A percentile compares a stretch with the other conserved stretches of the same genome.
Conservation (phyloP, 805 yeast species). For the Yarrowia hollandica region DNA sequence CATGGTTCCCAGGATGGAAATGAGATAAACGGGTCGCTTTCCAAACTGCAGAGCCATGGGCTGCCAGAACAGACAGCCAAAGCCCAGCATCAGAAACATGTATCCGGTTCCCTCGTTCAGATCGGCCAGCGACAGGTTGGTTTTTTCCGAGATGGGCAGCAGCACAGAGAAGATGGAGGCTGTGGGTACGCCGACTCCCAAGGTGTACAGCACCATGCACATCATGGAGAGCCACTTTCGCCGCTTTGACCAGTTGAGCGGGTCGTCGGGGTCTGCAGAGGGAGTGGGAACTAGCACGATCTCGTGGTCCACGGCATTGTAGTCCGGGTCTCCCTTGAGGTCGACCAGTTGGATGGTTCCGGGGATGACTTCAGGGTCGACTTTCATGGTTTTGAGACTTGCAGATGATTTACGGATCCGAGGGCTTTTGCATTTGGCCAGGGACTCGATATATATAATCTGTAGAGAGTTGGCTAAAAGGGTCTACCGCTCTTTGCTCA, state of each 20-base stretch:
- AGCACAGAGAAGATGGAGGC: slow-evolving; percentile 52
- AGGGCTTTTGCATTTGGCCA: background rate
- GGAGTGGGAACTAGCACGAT: slow-evolving; percentile 65
- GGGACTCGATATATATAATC: background rate
- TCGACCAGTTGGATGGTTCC: slow-evolving; percentile 26
- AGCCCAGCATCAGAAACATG: slow-evolving; percentile 52
- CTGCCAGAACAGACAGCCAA: slow-evolving; percentile 53
- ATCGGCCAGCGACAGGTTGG: slow-evolving; percentile 44
- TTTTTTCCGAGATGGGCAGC: slow-evolving; percentile 42
- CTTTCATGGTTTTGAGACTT: background rate
- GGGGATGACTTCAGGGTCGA: slow-evolving; percentile 17
- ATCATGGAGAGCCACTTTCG: slow-evolving; percentile 52
- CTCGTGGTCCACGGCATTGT: slow-evolving; percentile 21
- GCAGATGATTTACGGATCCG: background rate
- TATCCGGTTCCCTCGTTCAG: slow-evolving; percentile 53
- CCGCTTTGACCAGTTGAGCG: slow-evolving; percentile 58
- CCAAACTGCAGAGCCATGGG: slow-evolving; percentile 54
- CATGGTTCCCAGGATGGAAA: slow-evolving; percentile 46
- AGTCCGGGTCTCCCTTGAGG: slow-evolving; percentile 18
- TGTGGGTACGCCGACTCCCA: slow-evolving; percentile 50
- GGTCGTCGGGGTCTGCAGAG: slow-evolving; percentile 67
- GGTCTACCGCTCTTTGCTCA: background rate
- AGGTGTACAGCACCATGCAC: slow-evolving; percentile 43
- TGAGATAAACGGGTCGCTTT: slow-evolving; percentile 49
- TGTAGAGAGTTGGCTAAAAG: background rate